Conservation (phyloP, 1,139 yeast species). For the Hyphopichia pseudoburtonii region DNA sequence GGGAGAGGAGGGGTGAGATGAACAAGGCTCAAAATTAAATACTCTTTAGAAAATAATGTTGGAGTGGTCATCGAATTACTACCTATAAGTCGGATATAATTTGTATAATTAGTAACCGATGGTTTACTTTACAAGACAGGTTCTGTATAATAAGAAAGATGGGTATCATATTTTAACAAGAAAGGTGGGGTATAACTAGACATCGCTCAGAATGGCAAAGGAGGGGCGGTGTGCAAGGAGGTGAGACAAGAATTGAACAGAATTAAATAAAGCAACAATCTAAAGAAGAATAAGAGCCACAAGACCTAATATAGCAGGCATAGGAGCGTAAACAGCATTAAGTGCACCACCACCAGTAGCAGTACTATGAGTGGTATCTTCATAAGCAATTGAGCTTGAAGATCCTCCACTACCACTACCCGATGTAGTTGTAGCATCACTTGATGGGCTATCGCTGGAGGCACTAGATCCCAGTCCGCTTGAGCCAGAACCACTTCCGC, state of each 20-base stretch:
- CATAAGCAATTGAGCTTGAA: conserved; percentile 6
- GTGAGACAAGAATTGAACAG: neutral
- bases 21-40: too few species aligned
- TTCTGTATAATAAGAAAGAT: too few species aligned
- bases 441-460: conserved; percentile 8
- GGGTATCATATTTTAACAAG: too few species aligned
- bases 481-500: conserved; percentile 9
- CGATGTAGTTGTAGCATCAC: conserved; percentile 9
- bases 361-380: conserved; percentile 7
- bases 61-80: too few species aligned
- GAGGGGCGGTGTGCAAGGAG: too few species aligned
- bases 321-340: conserved; percentile 21
- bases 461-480: conserved; percentile 6
- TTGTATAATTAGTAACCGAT: too few species aligned
- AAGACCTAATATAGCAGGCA: conserved; percentile 38
- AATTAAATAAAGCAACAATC: neutral
- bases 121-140: too few species aligned
- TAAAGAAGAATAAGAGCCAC: conserved; percentile 33
- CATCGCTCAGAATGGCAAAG: too few species aligned
- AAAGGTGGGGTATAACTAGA: too few species aligned
- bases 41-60: too few species aligned
- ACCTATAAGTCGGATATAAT: too few species aligned
- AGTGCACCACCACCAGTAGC: conserved; percentile 13
- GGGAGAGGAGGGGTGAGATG: too few species aligned
- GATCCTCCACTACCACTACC: neutral